Evolutionary conservation across 371 early-diverging fungal species (phyloP).

Genomic region (Basidiobolus heterosporus): DNA sequence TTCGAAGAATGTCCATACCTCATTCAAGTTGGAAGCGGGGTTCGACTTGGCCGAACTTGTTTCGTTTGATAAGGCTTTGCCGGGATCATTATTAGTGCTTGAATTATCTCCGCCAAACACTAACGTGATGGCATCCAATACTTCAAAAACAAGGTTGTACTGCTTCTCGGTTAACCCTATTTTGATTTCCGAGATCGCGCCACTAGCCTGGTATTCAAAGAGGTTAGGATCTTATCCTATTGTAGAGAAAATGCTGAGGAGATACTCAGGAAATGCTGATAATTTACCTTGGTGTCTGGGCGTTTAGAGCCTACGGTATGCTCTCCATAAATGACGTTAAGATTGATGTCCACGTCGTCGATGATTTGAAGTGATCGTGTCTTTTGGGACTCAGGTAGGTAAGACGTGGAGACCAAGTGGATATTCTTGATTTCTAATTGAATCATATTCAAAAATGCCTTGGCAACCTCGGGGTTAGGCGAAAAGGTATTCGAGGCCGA

Average conservation of each 20-base stretch:
- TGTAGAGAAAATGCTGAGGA: no score
- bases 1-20: slow-evolving; percentile 16
- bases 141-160: slow-evolving; percentile 51
- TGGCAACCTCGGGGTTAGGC: slow-evolving; percentile 11
- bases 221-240: no score
- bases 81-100: slow-evolving; percentile 6
- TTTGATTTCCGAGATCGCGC: slow-evolving; percentile 56
- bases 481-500: slow-evolving; percentile 58
- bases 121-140: slow-evolving; percentile 33
- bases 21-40: neutral
- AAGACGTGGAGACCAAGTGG: slow-evolving; percentile 38
- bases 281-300: slow-evolving; percentile 20
- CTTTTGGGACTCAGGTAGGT: slow-evolving; percentile 5
- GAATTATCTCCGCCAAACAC: slow-evolving; percentile 27
- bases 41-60: neutral
- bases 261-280: no score
- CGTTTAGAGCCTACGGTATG: slow-evolving; percentile 17
- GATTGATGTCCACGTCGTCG: slow-evolving; percentile 59
- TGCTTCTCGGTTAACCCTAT: slow-evolving; percentile 66
- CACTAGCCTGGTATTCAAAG: slow-evolving; percentile 38
- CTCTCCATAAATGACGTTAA: slow-evolving; percentile 29
- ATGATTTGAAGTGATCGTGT: slow-evolving; percentile 48
- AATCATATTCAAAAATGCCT: slow-evolving; percentile 29
- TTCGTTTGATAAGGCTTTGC: slow-evolving; percentile 3
- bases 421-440: slow-evolving; percentile 50